Evolutionary conservation across 805 yeast genomes (phyloP).

Genomic region (Pichia membranifaciens): DNA sequence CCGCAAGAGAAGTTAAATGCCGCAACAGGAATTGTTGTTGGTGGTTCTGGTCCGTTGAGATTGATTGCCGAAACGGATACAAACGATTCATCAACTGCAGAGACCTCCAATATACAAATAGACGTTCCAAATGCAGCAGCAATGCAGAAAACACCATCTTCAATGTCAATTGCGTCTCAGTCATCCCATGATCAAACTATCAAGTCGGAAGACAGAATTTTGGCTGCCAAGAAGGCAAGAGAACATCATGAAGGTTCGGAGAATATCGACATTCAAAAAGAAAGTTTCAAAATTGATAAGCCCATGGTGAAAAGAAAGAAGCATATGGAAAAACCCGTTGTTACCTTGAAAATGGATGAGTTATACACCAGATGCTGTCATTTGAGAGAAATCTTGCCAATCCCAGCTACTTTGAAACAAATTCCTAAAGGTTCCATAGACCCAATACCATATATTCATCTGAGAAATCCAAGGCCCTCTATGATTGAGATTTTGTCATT

Average conservation of each 20-base stretch:
- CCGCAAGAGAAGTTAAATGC: conserved; percentile 30
- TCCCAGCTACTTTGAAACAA: conserved; percentile 81
- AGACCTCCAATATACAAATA: conserved; percentile 13
- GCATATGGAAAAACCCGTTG: conserved; percentile 33
- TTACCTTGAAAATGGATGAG: conserved; percentile 49
- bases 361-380: conserved; percentile 92
- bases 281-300: conserved; percentile 54
- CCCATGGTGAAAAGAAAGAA: conserved; percentile 46
- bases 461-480: conserved; percentile 86
- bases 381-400: conserved; percentile 83
- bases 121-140: conserved; percentile 17
- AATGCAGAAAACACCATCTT: conserved; percentile 18
- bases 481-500: conserved; percentile 82
- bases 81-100: conserved; percentile 13
- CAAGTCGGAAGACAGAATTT: conserved; percentile 24
- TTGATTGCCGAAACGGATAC: conserved; percentile 25
- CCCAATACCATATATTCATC: conserved; percentile 64
- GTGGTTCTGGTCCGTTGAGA: conserved; percentile 66
- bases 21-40: conserved; percentile 71
- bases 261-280: conserved; percentile 19
- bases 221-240: conserved; percentile 29
- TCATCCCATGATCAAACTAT: conserved; percentile 25
- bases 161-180: conserved; percentile 15
- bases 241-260: conserved; percentile 16
- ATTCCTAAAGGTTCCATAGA: conserved; percentile 71